phyloP scores from a whole-genome alignment of 2,329 filamentous ascomycete genomes.

The Akanthomyces lecanii region DNA sequence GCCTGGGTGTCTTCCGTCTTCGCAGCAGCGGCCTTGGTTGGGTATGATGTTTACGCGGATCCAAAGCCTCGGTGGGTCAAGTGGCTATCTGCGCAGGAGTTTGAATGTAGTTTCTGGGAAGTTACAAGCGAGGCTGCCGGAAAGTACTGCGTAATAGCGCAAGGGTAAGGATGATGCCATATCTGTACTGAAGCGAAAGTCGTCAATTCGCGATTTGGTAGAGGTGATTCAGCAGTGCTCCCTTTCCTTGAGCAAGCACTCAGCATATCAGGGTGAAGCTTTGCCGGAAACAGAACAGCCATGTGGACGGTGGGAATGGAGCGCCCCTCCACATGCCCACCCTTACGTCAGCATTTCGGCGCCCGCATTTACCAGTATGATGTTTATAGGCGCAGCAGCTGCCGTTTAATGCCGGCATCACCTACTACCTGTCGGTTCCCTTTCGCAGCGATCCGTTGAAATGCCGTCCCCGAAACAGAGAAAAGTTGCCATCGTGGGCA shows the following conservation, averaged over 20 bases:
- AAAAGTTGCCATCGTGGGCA: slow-evolving; percentile 94
- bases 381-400: background rate
- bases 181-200: background rate
- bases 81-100: background rate
- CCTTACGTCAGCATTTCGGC: slow-evolving; percentile 16
- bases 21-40: background rate
- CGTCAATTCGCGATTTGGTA: slow-evolving; percentile 5
- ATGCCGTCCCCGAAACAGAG: slow-evolving; percentile 79
- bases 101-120: background rate
- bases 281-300: slow-evolving; percentile 14
- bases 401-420: background rate
- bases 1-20: background rate
- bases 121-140: background rate
- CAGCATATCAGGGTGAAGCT: background rate
- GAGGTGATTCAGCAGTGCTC: background rate
- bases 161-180: background rate
- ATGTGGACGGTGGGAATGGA: background rate
- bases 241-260: background rate
- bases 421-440: background rate
- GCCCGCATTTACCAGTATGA: background rate
- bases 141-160: slow-evolving; percentile 6
- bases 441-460: slow-evolving; percentile 14
- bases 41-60: slow-evolving; percentile 1
- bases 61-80: background rate
- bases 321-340: background rate